phyloP scores from a whole-genome alignment of 1,284 basidiomycete genomes.

The Irpex sp. region DNA sequence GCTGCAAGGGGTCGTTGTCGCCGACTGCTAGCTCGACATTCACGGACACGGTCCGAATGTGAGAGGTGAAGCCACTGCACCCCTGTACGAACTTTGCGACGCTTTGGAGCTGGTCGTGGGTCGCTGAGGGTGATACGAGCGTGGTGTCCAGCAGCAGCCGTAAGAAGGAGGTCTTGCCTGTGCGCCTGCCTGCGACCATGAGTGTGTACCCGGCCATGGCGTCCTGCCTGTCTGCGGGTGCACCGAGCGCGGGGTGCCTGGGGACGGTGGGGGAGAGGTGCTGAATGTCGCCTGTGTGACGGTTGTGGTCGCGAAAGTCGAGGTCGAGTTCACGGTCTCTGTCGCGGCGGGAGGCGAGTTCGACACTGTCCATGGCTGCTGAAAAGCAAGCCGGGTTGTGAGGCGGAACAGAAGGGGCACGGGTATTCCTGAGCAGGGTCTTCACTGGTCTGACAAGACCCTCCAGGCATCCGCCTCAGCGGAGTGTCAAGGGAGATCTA shows the following conservation, averaged over 20 bases:
- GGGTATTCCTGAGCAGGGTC: not conserved
- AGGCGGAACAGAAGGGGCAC: constrained; percentile 21
- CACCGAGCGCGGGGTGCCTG: constrained; percentile 10
- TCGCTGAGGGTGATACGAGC: constrained; percentile 51
- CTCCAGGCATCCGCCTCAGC: constrained; percentile 6
- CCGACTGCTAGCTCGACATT: constrained; percentile 49
- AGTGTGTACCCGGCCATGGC: constrained; percentile 49
- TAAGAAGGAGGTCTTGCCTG: constrained; percentile 81
- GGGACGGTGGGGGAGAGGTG: constrained; percentile 25
- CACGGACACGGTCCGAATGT: constrained; percentile 62
- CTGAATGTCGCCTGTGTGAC: constrained; percentile 21
- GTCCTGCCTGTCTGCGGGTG: constrained; percentile 20
- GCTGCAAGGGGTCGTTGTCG: constrained; percentile 33
- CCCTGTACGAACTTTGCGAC: constrained; percentile 77
- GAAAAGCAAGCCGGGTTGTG: constrained; percentile 21
- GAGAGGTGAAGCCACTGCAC: constrained; percentile 60
- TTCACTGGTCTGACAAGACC: not conserved
- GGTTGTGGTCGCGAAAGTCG: constrained; percentile 36
- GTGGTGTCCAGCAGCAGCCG: constrained; percentile 74
- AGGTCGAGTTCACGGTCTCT: constrained; percentile 19
- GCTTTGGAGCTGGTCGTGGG: constrained; percentile 67
- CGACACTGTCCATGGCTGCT: constrained; percentile 32
- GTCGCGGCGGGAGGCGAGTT: constrained; percentile 43
- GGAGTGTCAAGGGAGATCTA: constrained; percentile 14
- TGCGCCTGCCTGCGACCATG: constrained; percentile 71